Evolutionary conservation across 768 basidiomycete genomes (phyloP).

Genomic region (Amanita phalloides): DNA sequence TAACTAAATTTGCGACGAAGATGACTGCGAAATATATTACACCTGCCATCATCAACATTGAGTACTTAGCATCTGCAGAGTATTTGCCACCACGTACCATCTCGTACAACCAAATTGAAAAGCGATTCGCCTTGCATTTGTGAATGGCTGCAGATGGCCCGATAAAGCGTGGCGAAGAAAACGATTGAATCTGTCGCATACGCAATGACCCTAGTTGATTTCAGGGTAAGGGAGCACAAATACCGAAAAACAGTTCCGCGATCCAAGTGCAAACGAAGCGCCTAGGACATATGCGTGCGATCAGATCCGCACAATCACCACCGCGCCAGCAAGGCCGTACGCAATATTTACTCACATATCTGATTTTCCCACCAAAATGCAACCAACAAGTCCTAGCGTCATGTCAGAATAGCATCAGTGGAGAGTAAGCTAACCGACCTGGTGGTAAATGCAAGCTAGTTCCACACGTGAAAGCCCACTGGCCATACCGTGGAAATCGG

Average conservation of each 20-base stretch:
- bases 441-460: constrained; percentile 18
- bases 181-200: constrained; percentile 17
- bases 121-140: constrained; percentile 10
- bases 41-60: constrained; percentile 11
- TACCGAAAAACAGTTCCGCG: constrained; percentile 25
- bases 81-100: constrained; percentile 14
- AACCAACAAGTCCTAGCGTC: constrained; percentile 20
- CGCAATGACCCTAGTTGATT: neutral
- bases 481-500: neutral
- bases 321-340: neutral
- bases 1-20: constrained; percentile 20
- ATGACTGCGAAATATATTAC: constrained; percentile 24
- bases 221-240: neutral
- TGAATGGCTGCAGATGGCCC: constrained; percentile 12
- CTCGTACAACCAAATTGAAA: constrained; percentile 20
- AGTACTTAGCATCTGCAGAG: neutral
- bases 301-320: neutral
- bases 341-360: constrained; percentile 13
- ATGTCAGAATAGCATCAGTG: neutral
- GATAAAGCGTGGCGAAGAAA: constrained; percentile 21
- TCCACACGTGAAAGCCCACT: constrained; percentile 28
- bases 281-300: constrained; percentile 7
- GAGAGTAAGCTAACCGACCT: constrained; percentile 11
- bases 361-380: constrained; percentile 22
- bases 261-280: constrained; percentile 26